These are phyloP conservation scores for Metschnikowia cerradonensis DNA, from an alignment of 805 yeast genomes.

Conservation along the genomic window DNA sequence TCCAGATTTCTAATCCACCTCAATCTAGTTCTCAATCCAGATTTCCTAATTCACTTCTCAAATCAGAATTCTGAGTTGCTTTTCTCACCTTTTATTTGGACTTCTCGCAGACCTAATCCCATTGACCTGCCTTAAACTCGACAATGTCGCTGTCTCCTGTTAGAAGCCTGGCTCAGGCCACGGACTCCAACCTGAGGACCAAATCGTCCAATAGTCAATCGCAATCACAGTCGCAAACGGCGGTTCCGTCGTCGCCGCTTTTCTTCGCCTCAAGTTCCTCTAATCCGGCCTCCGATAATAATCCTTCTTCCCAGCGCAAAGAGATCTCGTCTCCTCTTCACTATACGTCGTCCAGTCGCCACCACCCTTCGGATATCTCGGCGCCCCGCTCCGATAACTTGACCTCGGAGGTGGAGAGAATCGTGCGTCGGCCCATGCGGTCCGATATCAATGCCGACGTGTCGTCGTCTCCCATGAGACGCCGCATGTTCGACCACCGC, in stretches of 20 bases:
- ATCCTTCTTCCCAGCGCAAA: constrained; percentile 23
- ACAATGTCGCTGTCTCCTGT: constrained; percentile 20
- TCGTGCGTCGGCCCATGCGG: constrained; percentile 53
- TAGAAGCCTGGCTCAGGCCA: constrained; percentile 15
- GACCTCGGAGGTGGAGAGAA: constrained; percentile 41
- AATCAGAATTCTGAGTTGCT: background rate
- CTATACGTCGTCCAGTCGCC: constrained; percentile 41
- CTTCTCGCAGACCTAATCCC: background rate
- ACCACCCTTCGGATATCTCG: constrained; percentile 31
- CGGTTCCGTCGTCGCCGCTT: constrained; percentile 55
- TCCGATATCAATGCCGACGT: constrained; percentile 73
- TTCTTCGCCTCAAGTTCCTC: constrained; percentile 49
- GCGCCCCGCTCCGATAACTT: constrained; percentile 42
- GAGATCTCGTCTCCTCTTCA: constrained; percentile 48
- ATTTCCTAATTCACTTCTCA: no score
- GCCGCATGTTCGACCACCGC: constrained; percentile 49
- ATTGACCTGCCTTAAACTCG: background rate
- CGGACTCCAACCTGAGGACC: constrained; percentile 4
- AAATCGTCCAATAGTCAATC: constrained; percentile 23
- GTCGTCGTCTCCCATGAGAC: constrained; percentile 66
- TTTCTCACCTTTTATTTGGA: background rate
- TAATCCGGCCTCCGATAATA: constrained; percentile 34
- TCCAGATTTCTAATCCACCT: no score
- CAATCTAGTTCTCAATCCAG: no score
- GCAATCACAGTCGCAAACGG: constrained; percentile 35